Conservation (phyloP, 2,329 filamentous ascomycete genomes). For the Teratosphaeria epicoccoides region DNA sequence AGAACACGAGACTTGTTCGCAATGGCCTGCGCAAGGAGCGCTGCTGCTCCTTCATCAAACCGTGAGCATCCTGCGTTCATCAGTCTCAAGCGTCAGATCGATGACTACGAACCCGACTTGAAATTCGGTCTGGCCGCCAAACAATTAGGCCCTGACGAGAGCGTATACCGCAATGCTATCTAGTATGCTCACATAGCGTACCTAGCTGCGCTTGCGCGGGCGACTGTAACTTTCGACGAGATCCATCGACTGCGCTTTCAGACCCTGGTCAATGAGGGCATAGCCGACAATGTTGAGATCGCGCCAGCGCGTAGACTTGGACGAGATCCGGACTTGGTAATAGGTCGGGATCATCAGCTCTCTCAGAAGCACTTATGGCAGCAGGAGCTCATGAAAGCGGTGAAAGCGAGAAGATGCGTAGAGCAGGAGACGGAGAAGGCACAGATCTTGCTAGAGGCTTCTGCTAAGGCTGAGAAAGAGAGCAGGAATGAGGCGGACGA, state of each 20-base stretch:
- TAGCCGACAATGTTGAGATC: not conserved
- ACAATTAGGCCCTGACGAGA: not conserved
- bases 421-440: not conserved
- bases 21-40: not conserved
- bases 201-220: not conserved
- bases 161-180: not conserved
- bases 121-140: too few relatives aligned
- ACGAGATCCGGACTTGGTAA: not conserved
- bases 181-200: not conserved
- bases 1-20: not conserved
- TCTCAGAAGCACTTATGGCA: not conserved
- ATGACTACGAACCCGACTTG: not conserved
- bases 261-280: conserved; percentile 1
- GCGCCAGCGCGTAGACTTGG: not conserved
- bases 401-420: not conserved
- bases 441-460: not conserved
- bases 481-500: not conserved
- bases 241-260: not conserved
- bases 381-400: not conserved
- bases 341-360: not conserved
- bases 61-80: not conserved
- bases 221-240: not conserved
- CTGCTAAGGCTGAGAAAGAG: not conserved
- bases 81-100: conserved; percentile 1
- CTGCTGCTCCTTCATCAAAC: not conserved